Evolutionary conservation across 768 basidiomycete species (phyloP), one percentile per base, ranked within the genome.

Genomic region (Cystofilobasidium ferigula): DNA sequence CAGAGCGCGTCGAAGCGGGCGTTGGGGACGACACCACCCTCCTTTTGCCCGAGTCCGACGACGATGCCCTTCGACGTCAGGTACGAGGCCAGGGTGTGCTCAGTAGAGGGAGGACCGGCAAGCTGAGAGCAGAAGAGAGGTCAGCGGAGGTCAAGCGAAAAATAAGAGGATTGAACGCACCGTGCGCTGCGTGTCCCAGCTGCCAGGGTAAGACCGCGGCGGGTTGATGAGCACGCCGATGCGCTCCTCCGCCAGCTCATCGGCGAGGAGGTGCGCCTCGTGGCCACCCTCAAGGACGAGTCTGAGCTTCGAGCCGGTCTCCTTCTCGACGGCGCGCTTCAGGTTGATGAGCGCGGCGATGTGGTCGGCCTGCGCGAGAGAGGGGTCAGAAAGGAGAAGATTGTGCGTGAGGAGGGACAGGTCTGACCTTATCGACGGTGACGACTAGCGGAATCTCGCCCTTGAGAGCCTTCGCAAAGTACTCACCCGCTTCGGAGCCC

Each of bases 91-190:
- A 83, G 79, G 63, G 79, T 86, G 51, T 82, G 70, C 76, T 80
- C 78, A 12, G 86, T 82, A 18, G 89, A 74, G 5, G 89, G 89
- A 3, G 86, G 86, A 1, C 88, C 88, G 34, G 88, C 84, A 8
- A 78, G 58, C 48, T 42, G 40, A 3, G 40, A 10, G 40, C 3
- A 3, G 40, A 42, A 42, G 16, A 18, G 10, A 42, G 40, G 40
- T 42, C 40, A 14, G 40, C 40, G 3, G 10, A 14, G n/a, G n/a
- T n/a, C n/a, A n/a, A n/a, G n/a, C 14, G 40, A 18, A 18, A 42
- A 42, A 18, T 12, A 42, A 6, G 40, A 18, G 40, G 40, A 42
- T 3, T 3, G 7, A 18, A 10, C 40, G 40, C 40, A 42, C 40
- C 3, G 85, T 82, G 64, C 87, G 78, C 54, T 78, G 78, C 63